Percentiles rank a stretch among this genome's conserved stretches.
These are phyloP conservation scores for Serendipita sp. DNA, from an alignment of 768 basidiomycete species.

Conservation along the genomic window DNA sequence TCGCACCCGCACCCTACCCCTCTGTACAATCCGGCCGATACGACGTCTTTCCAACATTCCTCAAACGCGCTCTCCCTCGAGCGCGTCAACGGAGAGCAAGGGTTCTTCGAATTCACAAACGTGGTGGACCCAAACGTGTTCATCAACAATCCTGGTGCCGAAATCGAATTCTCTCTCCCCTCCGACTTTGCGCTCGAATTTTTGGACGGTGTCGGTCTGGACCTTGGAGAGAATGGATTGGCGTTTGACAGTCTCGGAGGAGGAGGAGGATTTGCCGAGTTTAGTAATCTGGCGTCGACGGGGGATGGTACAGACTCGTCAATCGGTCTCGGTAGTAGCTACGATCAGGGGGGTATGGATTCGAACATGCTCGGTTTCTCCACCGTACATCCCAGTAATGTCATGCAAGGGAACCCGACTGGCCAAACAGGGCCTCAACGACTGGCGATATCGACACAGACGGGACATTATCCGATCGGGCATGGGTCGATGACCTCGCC, in stretches of 20 bases:
- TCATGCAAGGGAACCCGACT: background rate
- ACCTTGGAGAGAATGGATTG: background rate
- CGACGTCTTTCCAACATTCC: background rate
- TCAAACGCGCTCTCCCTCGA: background rate
- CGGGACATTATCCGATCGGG: no score
- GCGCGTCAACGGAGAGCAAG: background rate
- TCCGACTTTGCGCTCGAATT: background rate
- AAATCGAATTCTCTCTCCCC: background rate
- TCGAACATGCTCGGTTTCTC: no score
- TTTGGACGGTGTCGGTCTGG: background rate
- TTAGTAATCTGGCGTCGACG: conserved; percentile 2
- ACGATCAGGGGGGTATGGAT: no score
- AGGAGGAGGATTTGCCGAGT: background rate
- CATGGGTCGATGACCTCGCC: no score
- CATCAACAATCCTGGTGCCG: background rate
- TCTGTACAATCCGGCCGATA: background rate
- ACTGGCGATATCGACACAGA: background rate
- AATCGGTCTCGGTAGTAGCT: background rate
- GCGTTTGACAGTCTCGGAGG: background rate
- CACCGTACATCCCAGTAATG: background rate
- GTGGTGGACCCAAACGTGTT: background rate
- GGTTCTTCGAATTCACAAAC: background rate
- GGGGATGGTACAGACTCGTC: background rate
- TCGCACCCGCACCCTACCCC: conserved; percentile 1
- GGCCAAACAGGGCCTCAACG: background rate